Evolutionary conservation across 2,329 filamentous ascomycete species (phyloP), one percentile per base, ranked within the genome.

Genomic region (Scytalidium lignicola): DNA sequence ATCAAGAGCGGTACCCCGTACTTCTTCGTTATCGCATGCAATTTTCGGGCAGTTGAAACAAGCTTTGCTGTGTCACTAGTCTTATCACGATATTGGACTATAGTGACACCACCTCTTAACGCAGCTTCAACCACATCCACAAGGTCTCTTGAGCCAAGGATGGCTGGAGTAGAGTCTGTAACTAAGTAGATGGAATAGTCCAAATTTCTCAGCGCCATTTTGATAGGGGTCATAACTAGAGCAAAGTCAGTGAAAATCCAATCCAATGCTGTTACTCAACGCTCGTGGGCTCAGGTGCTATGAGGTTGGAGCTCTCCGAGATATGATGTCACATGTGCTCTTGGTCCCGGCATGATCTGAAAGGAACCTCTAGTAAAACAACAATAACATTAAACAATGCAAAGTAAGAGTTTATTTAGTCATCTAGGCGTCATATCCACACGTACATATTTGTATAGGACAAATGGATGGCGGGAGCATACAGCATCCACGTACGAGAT

Each of bases 41-140:
- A 76, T 56, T 73, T 76, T 58, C 76, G 78, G 15, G 85, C 91
- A 40, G 78, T 87, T n/a, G 76, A 70, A 43, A 96, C 79, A 53
- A 93, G 78, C 10, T 73, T 74, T 18, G 76, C 81, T 1, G 87
- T 93, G 59, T 91, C 85, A 62, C 82, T 85, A 40, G 75, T 82
- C 72, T 97, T 96, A 73, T 96, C 90, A 65, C 92, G 82, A 64
- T 92, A 91, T 71, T 97, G 92, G 29, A 97, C 87, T 42, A 93
- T 74, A 2, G 87, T 92, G 41, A 87, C 88, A 73, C 90, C 90
- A 66, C 89, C 90, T 65, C 79, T 73, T 45, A 95, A 68, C 18
- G 90, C 86, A 42, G 80, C 77, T 61, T 86, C 82, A 47, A 96
- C 90, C 1, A 96, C 84, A 9, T 78, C 59, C 51, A 80, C 78